Evolutionary conservation across 1,139 yeast genomes (phyloP).

Genomic region (Arxiozyma heterogenica): DNA sequence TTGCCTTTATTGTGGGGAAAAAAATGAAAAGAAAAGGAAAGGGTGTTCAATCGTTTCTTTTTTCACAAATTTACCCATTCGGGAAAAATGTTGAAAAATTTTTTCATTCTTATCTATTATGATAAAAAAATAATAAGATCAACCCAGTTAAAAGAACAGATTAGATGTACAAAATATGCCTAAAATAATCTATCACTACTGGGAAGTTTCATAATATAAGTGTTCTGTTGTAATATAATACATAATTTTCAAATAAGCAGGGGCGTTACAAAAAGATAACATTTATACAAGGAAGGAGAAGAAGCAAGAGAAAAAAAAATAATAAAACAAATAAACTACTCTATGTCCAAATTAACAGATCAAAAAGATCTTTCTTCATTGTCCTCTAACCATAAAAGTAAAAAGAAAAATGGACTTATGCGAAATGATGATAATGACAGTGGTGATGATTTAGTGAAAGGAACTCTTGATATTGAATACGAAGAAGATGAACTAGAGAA

Average conservation of each 20-base stretch:
- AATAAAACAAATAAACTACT: too few species aligned
- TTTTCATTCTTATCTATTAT: not conserved
- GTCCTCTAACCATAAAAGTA: not conserved
- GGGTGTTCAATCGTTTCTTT: too few species aligned
- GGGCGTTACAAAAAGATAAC: too few species aligned
- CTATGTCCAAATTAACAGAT: not conserved
- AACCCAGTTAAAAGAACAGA: not conserved
- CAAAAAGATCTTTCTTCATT: not conserved
- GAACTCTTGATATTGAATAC: constrained; percentile 11
- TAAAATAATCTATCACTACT: too few species aligned
- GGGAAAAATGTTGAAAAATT: not conserved
- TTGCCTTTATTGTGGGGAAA: too few species aligned
- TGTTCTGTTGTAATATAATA: too few species aligned
- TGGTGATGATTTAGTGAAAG: not conserved
- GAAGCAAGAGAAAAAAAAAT: not conserved
- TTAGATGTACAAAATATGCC: too few species aligned
- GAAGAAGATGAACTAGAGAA: constrained; percentile 56
- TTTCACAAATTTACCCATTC: not conserved
- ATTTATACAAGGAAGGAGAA: too few species aligned
- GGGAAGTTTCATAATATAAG: too few species aligned
- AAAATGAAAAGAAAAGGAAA: too few species aligned
- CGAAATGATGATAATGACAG: not conserved
- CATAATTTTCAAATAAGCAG: too few species aligned
- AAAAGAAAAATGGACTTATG: not conserved
- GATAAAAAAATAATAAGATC: not conserved